Conservation (phyloP, 192 early-diverging fungal species). For the Kickxella alabastrina region DNA sequence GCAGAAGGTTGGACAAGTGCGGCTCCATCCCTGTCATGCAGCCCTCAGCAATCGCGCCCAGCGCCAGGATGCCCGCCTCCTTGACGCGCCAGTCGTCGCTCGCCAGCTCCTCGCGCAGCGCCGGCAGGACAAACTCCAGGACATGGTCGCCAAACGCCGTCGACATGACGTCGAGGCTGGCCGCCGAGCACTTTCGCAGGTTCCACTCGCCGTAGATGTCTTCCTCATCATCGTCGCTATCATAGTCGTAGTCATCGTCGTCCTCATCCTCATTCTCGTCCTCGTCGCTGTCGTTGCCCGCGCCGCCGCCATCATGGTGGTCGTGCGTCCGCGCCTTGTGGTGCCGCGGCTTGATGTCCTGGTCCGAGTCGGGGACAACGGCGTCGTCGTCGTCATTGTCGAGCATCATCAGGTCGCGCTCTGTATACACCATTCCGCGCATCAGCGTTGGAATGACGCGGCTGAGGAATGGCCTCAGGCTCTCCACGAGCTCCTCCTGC, state of each 20-base stretch:
- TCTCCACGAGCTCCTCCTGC: conserved; percentile 73
- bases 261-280: conserved; percentile 56
- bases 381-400: conserved; percentile 83
- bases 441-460: conserved; percentile 89
- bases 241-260: conserved; percentile 80
- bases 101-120: conserved; percentile 77
- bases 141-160: conserved; percentile 83
- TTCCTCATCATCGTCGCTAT: conserved; percentile 83
- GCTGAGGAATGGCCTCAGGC: conserved; percentile 63
- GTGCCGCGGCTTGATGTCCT: conserved; percentile 95
- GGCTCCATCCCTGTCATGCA: conserved; percentile 85
- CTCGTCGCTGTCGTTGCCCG: conserved; percentile 19
- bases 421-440: conserved; percentile 94
- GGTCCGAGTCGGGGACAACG: conserved; percentile 76
- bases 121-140: conserved; percentile 80
- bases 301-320: conserved; percentile 50
- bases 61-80: conserved; percentile 93
- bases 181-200: conserved; percentile 96
- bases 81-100: conserved; percentile 84
- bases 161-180: conserved; percentile 91
- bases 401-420: conserved; percentile 79
- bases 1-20: conserved; percentile 83
- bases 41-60: conserved; percentile 97
- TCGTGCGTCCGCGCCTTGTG: conserved; percentile 80
- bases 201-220: conserved; percentile 93